These are phyloP conservation scores for Debaryomyces coudertii DNA, from an alignment of 1,139 yeast species.

Conservation along the genomic window DNA sequence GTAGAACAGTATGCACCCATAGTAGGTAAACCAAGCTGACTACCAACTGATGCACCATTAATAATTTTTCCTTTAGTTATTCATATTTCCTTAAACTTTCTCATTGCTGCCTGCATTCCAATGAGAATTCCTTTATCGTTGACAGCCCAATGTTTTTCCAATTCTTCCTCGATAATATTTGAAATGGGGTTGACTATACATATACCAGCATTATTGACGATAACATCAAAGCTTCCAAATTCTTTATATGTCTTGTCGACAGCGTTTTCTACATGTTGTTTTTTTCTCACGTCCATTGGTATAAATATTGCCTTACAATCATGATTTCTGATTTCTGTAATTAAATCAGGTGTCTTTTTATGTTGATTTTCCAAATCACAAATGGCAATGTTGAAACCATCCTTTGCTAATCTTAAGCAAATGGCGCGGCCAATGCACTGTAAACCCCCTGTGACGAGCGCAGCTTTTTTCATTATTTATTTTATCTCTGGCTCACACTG, in stretches of 20 bases:
- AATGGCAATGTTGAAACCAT: constrained; percentile 1
- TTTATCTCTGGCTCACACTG: no score
- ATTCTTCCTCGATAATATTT: background rate
- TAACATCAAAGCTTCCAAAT: background rate
- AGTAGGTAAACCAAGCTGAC: constrained; percentile 20
- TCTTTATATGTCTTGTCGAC: background rate
- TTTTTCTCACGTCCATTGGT: background rate
- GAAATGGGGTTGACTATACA: background rate
- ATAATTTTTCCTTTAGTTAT: background rate
- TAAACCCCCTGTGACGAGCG: background rate
- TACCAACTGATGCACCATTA: constrained; percentile 28
- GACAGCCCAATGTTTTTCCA: background rate
- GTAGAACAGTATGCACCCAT: constrained; percentile 26
- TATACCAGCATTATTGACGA: background rate
- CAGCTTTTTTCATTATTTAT: background rate
- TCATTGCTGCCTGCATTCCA: background rate
- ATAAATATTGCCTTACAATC: background rate
- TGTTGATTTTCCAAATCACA: background rate
- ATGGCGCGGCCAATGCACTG: background rate
- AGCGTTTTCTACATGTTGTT: background rate
- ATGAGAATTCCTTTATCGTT: background rate
- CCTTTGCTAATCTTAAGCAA: background rate
- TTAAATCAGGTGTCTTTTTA: background rate
- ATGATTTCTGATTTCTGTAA: background rate
- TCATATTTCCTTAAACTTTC: background rate